Conservation (phyloP, 2,329 filamentous ascomycete genomes). For the Fusarium longipes region DNA sequence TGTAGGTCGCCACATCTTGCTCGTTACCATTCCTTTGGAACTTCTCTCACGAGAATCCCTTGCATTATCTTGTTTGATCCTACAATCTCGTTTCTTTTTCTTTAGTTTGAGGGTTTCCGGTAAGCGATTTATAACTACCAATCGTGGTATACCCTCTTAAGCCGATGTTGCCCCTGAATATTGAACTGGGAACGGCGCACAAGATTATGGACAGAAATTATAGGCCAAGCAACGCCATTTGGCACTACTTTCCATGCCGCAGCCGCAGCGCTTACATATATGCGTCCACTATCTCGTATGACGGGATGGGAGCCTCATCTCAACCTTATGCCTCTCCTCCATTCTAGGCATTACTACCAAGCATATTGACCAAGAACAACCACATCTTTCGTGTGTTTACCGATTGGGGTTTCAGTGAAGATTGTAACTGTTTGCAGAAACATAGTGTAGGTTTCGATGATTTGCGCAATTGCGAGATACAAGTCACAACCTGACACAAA, state of each 20-base stretch:
- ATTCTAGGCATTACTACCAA: not conserved
- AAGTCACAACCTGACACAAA: not conserved
- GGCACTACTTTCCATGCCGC: not conserved
- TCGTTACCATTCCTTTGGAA: not conserved
- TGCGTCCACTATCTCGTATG: not conserved
- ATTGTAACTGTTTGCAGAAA: not conserved
- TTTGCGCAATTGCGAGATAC: slow-evolving; percentile 8
- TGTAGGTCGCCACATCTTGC: not conserved
- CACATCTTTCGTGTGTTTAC: not conserved
- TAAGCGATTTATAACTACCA: not conserved
- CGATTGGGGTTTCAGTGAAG: not conserved
- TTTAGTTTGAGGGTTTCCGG: not conserved
- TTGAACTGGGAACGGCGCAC: not conserved
- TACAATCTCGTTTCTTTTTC: not conserved
- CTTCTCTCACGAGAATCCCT: not conserved
- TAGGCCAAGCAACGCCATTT: not conserved
- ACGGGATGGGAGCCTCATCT: not conserved
- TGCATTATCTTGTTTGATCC: not conserved
- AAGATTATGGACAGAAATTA: not conserved
- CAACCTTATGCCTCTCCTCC: not conserved
- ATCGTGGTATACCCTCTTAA: not conserved
- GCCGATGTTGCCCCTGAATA: not conserved
- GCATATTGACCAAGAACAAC: not conserved
- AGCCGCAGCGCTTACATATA: not conserved
- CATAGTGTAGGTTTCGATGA: not conserved